Percentiles rank a stretch among this genome's conserved stretches.
These are phyloP conservation scores for Citrus unshiu DNA, from an alignment of 345 rosid genomes.

Conservation along the genomic window DNA sequence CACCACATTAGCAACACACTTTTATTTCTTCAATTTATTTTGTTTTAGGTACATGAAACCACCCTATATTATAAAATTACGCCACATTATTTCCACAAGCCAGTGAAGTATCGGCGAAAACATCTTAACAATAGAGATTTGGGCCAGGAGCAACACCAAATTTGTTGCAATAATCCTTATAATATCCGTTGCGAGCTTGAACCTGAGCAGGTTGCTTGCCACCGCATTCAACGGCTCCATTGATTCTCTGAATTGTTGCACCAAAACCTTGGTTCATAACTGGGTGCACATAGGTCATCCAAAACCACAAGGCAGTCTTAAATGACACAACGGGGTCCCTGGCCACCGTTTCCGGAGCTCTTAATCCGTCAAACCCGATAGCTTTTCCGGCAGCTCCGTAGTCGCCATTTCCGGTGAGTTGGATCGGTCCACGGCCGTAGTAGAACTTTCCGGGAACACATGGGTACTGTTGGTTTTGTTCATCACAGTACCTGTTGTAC, in stretches of 20 bases:
- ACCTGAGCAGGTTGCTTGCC: neutral
- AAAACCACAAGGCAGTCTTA: constrained; percentile 72
- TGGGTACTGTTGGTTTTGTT: constrained; percentile 36
- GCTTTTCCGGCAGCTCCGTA: constrained; percentile 60
- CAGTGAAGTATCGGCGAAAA: neutral
- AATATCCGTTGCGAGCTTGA: neutral
- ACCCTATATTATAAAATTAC: neutral
- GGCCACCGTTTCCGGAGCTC: constrained; percentile 62
- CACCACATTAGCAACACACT: neutral
- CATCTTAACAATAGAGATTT: neutral
- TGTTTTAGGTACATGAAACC: no score
- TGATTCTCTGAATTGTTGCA: neutral
- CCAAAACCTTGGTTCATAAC: constrained; percentile 44
- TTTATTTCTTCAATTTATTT: no score
- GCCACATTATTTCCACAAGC: neutral
- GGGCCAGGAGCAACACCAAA: neutral
- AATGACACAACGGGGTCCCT: constrained; percentile 54
- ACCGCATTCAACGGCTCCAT: neutral
- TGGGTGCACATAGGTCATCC: constrained; percentile 48
- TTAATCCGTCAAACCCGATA: constrained; percentile 48
- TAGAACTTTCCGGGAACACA: constrained; percentile 55
- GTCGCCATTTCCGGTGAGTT: constrained; percentile 65
- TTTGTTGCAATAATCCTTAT: neutral
- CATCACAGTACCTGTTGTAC: constrained; percentile 42
- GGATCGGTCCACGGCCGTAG: constrained; percentile 68